Evolutionary conservation across 345 rosid species (phyloP).

Genomic region (Eucalyptus regnans): DNA sequence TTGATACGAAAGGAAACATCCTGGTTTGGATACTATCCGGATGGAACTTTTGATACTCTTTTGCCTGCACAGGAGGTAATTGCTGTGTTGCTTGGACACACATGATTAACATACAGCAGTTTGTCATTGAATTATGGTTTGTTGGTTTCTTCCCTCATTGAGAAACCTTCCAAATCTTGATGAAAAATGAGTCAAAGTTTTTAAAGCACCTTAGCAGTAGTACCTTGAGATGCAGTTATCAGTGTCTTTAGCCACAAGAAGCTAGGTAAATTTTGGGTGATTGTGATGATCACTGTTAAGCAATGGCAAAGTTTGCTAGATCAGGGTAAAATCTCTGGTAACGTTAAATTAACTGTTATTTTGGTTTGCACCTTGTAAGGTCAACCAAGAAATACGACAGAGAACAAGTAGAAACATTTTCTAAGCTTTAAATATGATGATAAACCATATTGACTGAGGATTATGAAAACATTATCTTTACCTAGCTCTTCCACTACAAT

Average conservation of each 20-base stretch:
- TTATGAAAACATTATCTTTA: neutral
- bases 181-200: neutral
- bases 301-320: neutral
- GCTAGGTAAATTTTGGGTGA: neutral
- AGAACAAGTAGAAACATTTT: neutral
- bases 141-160: neutral
- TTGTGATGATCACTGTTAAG: neutral
- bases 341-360: no score
- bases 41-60: slow-evolving; percentile 42
- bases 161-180: neutral
- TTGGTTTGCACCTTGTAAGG: neutral
- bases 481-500: neutral
- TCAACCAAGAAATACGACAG: neutral
- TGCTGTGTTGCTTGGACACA: neutral
- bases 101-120: neutral
- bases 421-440: neutral
- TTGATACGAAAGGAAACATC: slow-evolving; percentile 81
- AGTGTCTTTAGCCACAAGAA: neutral
- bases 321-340: neutral
- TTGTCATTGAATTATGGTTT: neutral
- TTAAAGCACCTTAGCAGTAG: neutral
- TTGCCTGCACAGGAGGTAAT: slow-evolving; percentile 58
- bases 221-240: neutral
- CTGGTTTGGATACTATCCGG: slow-evolving; percentile 79
- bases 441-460: neutral